Percentiles rank a stretch among this genome's conserved stretches.
phyloP scores from a whole-genome alignment of 345 rosid species.

The Lenwebbia sp. region DNA sequence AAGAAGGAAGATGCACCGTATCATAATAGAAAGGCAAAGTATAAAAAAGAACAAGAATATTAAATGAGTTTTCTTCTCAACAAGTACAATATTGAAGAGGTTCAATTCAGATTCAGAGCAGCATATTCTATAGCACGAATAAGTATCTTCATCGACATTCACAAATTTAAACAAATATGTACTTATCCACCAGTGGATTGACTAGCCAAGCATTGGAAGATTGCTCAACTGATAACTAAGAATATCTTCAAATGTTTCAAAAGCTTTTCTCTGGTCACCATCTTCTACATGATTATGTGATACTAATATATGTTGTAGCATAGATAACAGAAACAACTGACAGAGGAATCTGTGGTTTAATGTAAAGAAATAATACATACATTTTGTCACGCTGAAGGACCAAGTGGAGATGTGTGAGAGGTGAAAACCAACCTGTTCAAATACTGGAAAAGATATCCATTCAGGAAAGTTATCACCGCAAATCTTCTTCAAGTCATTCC shows the following conservation, averaged over 20 bases:
- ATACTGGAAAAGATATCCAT: slow-evolving; percentile 96
- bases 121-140: background rate
- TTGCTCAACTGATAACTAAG: background rate
- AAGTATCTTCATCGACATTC: background rate
- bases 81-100: background rate
- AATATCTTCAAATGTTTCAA: background rate
- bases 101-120: background rate
- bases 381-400: background rate
- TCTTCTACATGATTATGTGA: background rate
- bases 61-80: background rate
- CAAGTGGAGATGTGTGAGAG: background rate
- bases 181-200: background rate
- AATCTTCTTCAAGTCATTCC: slow-evolving; percentile 91
- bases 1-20: slow-evolving; percentile 2
- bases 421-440: slow-evolving; percentile 61
- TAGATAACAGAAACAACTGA: background rate
- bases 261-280: background rate
- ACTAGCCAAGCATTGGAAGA: background rate
- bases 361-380: background rate
- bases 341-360: background rate
- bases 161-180: background rate
- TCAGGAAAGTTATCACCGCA: slow-evolving; percentile 93
- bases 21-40: background rate
- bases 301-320: background rate
- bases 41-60: background rate